Evolutionary conservation across 192 early-diverging fungal genomes (phyloP), one percentile per base, ranked within the genome.

Genomic region (Haplosporangium gracile): DNA sequence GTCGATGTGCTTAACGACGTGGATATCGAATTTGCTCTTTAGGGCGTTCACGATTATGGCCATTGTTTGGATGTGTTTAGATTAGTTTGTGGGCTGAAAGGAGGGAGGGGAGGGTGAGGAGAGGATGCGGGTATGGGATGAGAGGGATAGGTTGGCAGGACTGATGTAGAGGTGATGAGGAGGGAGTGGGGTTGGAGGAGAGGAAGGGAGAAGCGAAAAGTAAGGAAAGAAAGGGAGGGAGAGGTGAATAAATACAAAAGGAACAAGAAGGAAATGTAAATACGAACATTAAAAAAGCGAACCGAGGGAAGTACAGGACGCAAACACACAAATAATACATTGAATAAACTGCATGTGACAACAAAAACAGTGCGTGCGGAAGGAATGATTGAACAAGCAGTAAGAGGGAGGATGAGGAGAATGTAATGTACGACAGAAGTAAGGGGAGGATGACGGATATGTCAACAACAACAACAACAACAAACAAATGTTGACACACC

Each of bases 1-100:
- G 26, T 80, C 78, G 53, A 85, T 77, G 63, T 55, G 70, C 75
- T 85, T 85, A 75, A 85, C 75, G 15, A 85, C 68, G 18, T 63
- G 71, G 1, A 85, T 45, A 47, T 85, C 83, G n/a, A 85, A 55
- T 51, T 51, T 76, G 65, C 65, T 42, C 6, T 63, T 70, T 39
- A 85, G 18, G 43, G 72, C 74, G 38, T 80, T 75, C 2, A 85
- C 57, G 29, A 80, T 34, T 70, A 77, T 77, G 4, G 47, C 47
- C 70, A 65, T 65, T 51, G 49, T 51, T 18, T 49, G 47, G 18
- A 18, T 49, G 16, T 1, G 47, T 49, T 47, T 49, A 2, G 18
- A 18, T 18, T 1, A 3, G 47, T 45, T 26, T 69, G 72, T 40
- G 72, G 45, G 57, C 1, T 38, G 38, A 0, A 18, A 81, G 39